phyloP scores from a whole-genome alignment of 2,329 filamentous ascomycete genomes.

The Xylaria digitata region DNA sequence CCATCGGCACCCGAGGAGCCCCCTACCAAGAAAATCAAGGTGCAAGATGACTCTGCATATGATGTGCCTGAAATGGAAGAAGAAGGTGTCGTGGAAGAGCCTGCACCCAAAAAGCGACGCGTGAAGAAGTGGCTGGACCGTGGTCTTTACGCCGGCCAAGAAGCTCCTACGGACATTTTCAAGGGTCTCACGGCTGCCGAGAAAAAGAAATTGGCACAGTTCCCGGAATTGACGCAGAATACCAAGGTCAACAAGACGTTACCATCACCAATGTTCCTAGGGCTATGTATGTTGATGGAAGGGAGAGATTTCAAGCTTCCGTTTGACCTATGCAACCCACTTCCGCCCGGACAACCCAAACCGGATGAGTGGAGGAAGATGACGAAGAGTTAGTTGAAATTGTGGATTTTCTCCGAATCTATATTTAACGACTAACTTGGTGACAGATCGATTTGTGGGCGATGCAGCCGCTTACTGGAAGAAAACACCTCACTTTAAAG shows the following conservation, averaged over 20 bases:
- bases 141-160: slow-evolving; percentile 89
- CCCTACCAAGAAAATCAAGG: slow-evolving; percentile 34
- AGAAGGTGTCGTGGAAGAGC: slow-evolving; percentile 51
- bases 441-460: slow-evolving; percentile 85
- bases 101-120: slow-evolving; percentile 57
- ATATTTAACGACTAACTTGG: slow-evolving; percentile 47
- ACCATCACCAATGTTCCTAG: slow-evolving; percentile 82
- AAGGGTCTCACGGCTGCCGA: slow-evolving; percentile 62
- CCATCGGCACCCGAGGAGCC: slow-evolving; percentile 48
- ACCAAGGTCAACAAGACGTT: slow-evolving; percentile 67
- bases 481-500: slow-evolving; percentile 77
- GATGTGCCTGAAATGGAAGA: slow-evolving; percentile 50
- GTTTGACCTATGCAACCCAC: slow-evolving; percentile 87
- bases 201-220: slow-evolving; percentile 62
- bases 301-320: slow-evolving; percentile 89
- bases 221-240: slow-evolving; percentile 60
- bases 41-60: slow-evolving; percentile 47
- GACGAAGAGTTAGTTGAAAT: slow-evolving; percentile 78
- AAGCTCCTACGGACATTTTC: slow-evolving; percentile 60
- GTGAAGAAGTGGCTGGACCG: slow-evolving; percentile 83
- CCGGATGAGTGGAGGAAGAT: slow-evolving; percentile 93
- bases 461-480: slow-evolving; percentile 85
- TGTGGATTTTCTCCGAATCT: not conserved
- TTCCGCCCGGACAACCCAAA: slow-evolving; percentile 87
- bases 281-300: slow-evolving; percentile 75